A percentile compares a stretch with the other conserved stretches of the same genome.
Evolutionary conservation across 352 stramenopile genomes (phyloP).

Genomic region (Globisporangium cystogenes): DNA sequence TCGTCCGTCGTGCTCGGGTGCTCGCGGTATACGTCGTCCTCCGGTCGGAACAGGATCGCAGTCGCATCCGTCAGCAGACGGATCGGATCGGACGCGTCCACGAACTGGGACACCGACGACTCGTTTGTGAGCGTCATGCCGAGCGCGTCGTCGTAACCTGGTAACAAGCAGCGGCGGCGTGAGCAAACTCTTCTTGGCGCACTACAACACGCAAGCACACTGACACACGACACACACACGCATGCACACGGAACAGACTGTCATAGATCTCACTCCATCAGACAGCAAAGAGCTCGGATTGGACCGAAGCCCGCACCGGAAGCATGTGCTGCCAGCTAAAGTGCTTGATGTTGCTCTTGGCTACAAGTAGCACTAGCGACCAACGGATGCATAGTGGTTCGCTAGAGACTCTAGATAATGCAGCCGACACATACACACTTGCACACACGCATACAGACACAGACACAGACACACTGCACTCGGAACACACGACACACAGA

Average conservation of each 20-base stretch:
- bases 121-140: slow-evolving; percentile 84
- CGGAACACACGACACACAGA: background rate
- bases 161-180: background rate
- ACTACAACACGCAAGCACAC: background rate
- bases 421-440: slow-evolving; percentile 42
- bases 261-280: slow-evolving; percentile 81
- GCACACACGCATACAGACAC: slow-evolving; percentile 19
- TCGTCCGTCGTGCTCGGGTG: slow-evolving; percentile 80
- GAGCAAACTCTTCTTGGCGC: background rate
- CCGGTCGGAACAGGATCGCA: slow-evolving; percentile 87
- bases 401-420: slow-evolving; percentile 91
- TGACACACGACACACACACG: slow-evolving; percentile 2
- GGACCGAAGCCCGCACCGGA: slow-evolving; percentile 16
- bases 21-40: slow-evolving; percentile 78
- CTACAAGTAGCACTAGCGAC: slow-evolving; percentile 85
- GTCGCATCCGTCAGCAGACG: slow-evolving; percentile 94
- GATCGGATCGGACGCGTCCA: slow-evolving; percentile 91
- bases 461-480: slow-evolving; percentile 23
- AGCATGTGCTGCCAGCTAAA: slow-evolving; percentile 42
- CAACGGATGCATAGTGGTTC: slow-evolving; percentile 57
- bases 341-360: slow-evolving; percentile 89
- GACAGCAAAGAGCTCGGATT: slow-evolving; percentile 34
- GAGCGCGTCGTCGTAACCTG: slow-evolving; percentile 91
- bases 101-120: slow-evolving; percentile 82
- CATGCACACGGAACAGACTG: slow-evolving; percentile 29